A percentile compares a stretch with the other conserved stretches of the same genome.
Conservation (phyloP, 805 yeast genomes). For the Scheffersomyces lignosus region DNA sequence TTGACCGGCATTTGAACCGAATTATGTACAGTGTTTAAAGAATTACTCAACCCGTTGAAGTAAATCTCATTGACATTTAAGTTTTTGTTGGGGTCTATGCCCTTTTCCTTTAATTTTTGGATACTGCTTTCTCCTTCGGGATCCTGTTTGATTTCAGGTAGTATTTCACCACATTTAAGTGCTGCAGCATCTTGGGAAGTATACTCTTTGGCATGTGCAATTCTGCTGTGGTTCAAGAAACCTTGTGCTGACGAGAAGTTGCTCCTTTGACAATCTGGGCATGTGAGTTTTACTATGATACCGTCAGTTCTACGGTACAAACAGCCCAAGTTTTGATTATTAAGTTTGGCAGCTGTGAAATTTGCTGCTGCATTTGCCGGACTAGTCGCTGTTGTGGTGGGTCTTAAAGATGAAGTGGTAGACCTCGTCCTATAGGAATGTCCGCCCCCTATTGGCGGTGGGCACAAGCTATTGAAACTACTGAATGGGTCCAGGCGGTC, state of each 20-base stretch:
- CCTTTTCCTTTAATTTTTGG: constrained; percentile 31
- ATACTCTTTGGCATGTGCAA: constrained; percentile 70
- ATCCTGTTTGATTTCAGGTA: constrained; percentile 58
- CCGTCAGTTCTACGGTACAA: constrained; percentile 71
- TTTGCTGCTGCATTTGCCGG: constrained; percentile 25
- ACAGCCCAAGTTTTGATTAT: constrained; percentile 43
- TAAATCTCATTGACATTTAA: constrained; percentile 38
- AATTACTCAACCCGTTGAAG: constrained; percentile 31
- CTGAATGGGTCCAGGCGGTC: constrained; percentile 1
- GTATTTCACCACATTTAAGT: constrained; percentile 57
- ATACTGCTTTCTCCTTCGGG: constrained; percentile 47
- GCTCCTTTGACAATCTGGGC: constrained; percentile 64
- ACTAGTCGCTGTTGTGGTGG: constrained; percentile 38
- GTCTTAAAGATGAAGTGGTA: constrained; percentile 55
- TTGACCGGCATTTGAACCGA: constrained; percentile 4
- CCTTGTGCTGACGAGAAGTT: constrained; percentile 82
- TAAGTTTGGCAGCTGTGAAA: background rate
- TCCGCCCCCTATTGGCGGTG: constrained; percentile 4
- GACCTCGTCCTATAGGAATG: constrained; percentile 49
- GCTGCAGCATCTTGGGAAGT: constrained; percentile 77
- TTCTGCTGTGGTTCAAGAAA: constrained; percentile 71
- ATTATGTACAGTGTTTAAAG: constrained; percentile 27
- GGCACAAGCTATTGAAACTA: too few species aligned
- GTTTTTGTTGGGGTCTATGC: constrained; percentile 43
- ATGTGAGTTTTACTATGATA: constrained; percentile 62